A percentile compares a stretch with the other conserved stretches of the same genome.
These are phyloP conservation scores for Chaetoceros muelleri DNA, from an alignment of 108 stramenopile species.

Conservation along the genomic window DNA sequence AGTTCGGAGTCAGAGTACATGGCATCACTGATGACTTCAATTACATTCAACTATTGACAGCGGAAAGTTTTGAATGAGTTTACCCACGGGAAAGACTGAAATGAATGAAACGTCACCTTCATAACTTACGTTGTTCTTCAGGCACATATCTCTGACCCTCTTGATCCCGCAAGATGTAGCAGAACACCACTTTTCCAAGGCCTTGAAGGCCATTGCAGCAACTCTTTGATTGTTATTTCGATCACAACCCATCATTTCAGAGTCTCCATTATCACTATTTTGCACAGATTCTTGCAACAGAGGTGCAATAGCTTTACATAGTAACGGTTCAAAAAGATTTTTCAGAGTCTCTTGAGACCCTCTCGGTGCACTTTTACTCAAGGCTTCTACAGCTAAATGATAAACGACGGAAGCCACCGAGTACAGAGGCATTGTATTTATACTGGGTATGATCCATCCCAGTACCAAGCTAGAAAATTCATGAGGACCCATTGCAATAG, in stretches of 20 bases:
- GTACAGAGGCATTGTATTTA: constrained; percentile 30
- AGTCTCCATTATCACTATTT: constrained; percentile 13
- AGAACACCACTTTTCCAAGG: constrained; percentile 35
- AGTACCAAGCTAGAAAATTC: constrained; percentile 42
- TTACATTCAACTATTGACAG: constrained; percentile 40
- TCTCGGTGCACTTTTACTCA: constrained; percentile 29
- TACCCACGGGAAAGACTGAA: not conserved
- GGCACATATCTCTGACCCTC: constrained; percentile 32
- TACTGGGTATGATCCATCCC: constrained; percentile 70
- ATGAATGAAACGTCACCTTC: not conserved
- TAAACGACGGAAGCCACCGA: constrained; percentile 33
- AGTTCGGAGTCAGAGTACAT: constrained; percentile 54
- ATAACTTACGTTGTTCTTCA: constrained; percentile 29
- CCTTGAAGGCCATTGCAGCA: constrained; percentile 23
- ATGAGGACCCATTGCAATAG: constrained; percentile 53
- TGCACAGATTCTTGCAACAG: constrained; percentile 33
- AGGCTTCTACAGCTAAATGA: constrained; percentile 43
- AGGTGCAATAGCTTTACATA: constrained; percentile 35
- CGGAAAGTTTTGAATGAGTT: not conserved
- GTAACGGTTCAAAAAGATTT: constrained; percentile 30
- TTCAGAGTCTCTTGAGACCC: constrained; percentile 45
- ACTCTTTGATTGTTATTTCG: constrained; percentile 11
- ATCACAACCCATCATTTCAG: not conserved
- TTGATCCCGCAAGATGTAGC: constrained; percentile 33
- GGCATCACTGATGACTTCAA: constrained; percentile 50